A percentile compares a stretch with the other conserved stretches of the same genome.
These are phyloP conservation scores for Papilionanthe hybrid DNA, from an alignment of 116 monocot species.

Conservation along the genomic window DNA sequence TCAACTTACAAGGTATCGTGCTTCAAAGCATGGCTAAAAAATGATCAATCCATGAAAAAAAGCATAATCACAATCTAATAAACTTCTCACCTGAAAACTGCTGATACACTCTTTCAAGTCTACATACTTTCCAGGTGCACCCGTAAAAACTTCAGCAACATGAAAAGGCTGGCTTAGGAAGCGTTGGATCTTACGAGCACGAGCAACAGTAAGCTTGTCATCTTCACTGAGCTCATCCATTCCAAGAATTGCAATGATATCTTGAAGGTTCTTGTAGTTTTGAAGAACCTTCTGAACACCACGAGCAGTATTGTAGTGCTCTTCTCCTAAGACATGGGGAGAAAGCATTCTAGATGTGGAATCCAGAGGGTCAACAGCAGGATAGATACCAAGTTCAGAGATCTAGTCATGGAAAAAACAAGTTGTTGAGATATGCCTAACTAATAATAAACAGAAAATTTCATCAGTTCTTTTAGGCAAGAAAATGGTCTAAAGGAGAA, in stretches of 20 bases:
- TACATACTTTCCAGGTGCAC: conserved; percentile 78
- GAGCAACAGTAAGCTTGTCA: conserved; percentile 74
- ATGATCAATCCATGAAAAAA: background rate
- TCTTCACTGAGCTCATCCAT: conserved; percentile 92
- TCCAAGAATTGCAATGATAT: conserved; percentile 83
- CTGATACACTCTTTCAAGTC: conserved; percentile 70
- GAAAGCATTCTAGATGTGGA: conserved; percentile 90
- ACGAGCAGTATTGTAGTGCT: conserved; percentile 75
- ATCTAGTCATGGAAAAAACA: conserved; percentile 28
- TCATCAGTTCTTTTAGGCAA: background rate
- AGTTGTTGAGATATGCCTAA: background rate
- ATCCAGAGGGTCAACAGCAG: conserved; percentile 81
- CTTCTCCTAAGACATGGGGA: conserved; percentile 68
- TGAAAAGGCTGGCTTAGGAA: conserved; percentile 83
- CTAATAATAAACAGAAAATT: background rate
- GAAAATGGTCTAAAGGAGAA: conserved; percentile 5
- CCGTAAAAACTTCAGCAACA: conserved; percentile 84
- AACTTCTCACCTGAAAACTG: conserved; percentile 60
- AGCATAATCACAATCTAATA: too few relatives aligned
- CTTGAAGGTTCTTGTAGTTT: conserved; percentile 85
- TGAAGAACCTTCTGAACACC: conserved; percentile 86
- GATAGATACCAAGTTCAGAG: conserved; percentile 77
- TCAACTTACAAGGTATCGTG: background rate
- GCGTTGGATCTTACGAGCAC: conserved; percentile 70
- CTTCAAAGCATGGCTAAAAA: background rate